A percentile compares a stretch with the other conserved stretches of the same genome.
Evolutionary conservation across 345 rosid genomes (phyloP).

Genomic region (Eucalyptus grandis): DNA sequence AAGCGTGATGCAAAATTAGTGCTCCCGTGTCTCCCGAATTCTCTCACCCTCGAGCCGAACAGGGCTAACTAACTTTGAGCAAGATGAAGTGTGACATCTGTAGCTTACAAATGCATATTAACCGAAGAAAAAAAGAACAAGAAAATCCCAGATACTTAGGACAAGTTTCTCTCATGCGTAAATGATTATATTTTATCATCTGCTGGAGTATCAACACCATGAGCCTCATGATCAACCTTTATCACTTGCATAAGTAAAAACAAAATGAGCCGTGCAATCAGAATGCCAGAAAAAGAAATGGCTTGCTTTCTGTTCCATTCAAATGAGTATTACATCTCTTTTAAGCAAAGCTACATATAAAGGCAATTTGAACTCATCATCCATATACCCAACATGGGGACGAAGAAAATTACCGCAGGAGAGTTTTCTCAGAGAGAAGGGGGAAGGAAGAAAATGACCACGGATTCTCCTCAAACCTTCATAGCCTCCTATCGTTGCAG

Average conservation of each 20-base stretch:
- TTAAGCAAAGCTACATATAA: no score
- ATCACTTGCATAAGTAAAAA: slow-evolving; percentile 40
- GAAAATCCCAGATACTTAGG: not conserved
- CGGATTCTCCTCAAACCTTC: no score
- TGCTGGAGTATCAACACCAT: slow-evolving; percentile 73
- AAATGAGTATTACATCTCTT: no score
- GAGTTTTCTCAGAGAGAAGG: no score
- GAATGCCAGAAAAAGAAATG: not conserved
- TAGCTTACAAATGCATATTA: not conserved
- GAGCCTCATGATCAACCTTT: slow-evolving; percentile 82
- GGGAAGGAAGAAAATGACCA: no score
- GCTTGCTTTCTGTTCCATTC: not conserved
- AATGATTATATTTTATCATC: slow-evolving; percentile 73
- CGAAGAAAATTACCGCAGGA: no score
- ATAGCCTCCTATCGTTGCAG: not conserved
- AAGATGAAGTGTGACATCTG: not conserved
- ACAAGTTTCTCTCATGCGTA: slow-evolving; percentile 59
- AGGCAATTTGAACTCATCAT: no score
- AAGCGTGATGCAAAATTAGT: not conserved
- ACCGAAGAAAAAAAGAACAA: not conserved
- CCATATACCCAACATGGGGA: no score
- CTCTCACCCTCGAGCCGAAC: not conserved
- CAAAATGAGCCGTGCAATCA: not conserved
- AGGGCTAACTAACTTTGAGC: not conserved
- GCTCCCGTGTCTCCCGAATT: not conserved